Evolutionary conservation across 179 eudicot genomes (phyloP), one percentile per base, ranked within the genome.

Genomic region (Beta lomatogona): DNA sequence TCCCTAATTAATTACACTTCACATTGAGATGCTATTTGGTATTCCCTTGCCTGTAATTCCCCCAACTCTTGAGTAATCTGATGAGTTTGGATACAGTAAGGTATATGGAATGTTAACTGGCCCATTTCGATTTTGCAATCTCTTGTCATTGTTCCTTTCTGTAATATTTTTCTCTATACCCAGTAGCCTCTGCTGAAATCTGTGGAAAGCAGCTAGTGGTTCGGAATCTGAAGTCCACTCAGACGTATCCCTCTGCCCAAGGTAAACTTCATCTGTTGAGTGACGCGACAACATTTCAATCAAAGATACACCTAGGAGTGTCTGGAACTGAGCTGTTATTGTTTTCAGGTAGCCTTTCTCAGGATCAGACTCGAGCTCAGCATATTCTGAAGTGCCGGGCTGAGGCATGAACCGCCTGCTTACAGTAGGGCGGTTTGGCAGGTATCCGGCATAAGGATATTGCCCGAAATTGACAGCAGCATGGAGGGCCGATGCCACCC

Each of bases 381-480:
- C 89, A 0, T 95, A 91, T 77, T 91, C 94, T 5, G 81, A 72
- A 3, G 89, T 86, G 7, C 88, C 91, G 0, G 87, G 94, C 73
- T 92, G 87, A 50, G 98, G 98, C 89, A 93, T 88, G 82, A 92
- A 84, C 8, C 87, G 82, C 15, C 97, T 86, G 83, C 94, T 92
- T 18, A 85, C 59, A 64, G 91, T 90, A 3, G 97, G 98, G 5
- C 94, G 89, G 84, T 91, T 90, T 3, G 94, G 98, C 61, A 89
- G 83, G 83, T 83, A 93, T 7, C 98, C 98, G n/a, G 91, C 97
- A 70, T 92, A 93, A 75, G 97, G 90, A 83, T 93, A 95, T 63
- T 92, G 96, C 58, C 97, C 97, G 14, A 92, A 93, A 80, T 93
- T 93, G 64, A 89, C 89, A 3, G 97, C 94, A n/a, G 97, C 96